Conservation (phyloP, 2,329 filamentous ascomycete genomes). For the Fusarium sp. region DNA sequence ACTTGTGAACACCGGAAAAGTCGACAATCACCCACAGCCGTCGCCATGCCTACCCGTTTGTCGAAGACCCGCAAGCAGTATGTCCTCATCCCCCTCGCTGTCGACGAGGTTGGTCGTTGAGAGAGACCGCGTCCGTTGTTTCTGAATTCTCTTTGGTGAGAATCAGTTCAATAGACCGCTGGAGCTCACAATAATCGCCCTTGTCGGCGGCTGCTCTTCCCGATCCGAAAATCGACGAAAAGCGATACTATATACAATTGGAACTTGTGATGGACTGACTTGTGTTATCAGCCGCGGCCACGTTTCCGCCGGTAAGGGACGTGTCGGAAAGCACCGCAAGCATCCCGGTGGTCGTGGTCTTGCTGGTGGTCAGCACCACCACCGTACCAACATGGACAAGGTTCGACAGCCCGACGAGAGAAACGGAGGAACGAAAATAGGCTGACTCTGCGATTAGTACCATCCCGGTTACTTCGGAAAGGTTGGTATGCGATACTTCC, state of each 20-base stretch:
- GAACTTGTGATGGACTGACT: constrained; percentile 45
- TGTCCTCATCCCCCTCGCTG: constrained; percentile 55
- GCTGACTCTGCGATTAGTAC: constrained; percentile 70
- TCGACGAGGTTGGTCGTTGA: constrained; percentile 41
- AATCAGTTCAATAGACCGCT: constrained; percentile 23
- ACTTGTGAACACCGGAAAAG: constrained; percentile 55
- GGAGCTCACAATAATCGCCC: constrained; percentile 39
- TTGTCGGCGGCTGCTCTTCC: constrained; percentile 35
- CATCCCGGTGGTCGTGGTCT: constrained; percentile 84
- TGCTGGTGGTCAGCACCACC: constrained; percentile 98
- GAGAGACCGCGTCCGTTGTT: constrained; percentile 29
- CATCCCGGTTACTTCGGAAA: constrained; percentile 99
- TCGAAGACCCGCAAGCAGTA: constrained; percentile 84
- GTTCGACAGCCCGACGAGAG: constrained; percentile 69
- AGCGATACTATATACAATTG: constrained; percentile 13
- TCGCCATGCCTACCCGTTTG: constrained; percentile 79
- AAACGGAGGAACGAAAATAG: constrained; percentile 27
- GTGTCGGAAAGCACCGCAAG: constrained; percentile 99
- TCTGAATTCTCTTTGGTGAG: neutral
- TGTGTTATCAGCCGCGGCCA: constrained; percentile 81
- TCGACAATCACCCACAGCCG: constrained; percentile 58
- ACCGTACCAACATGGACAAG: constrained; percentile 74
- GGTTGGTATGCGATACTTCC: constrained; percentile 96
- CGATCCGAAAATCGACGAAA: constrained; percentile 8
- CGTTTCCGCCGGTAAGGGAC: constrained; percentile 98